These are phyloP conservation scores for Sphaerobolus stellatus DNA, from an alignment of 1,284 basidiomycete species.

Conservation along the genomic window DNA sequence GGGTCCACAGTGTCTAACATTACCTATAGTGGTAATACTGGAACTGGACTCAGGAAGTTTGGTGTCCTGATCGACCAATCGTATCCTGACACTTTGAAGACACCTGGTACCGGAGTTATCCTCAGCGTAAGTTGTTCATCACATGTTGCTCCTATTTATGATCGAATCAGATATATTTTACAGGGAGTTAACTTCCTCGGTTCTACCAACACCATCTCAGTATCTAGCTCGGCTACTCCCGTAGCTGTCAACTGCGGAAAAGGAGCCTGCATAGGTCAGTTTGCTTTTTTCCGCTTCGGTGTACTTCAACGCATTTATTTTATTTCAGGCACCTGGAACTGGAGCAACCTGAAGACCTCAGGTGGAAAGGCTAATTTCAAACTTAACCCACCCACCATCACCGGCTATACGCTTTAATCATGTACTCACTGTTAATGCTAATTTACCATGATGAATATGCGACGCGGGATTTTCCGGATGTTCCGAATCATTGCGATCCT, in stretches of 20 bases:
- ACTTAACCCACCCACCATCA: slow-evolving; percentile 1
- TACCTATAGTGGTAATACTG: slow-evolving; percentile 46
- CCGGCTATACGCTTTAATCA: no score
- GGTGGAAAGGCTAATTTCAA: slow-evolving; percentile 35
- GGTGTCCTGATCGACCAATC: slow-evolving; percentile 44
- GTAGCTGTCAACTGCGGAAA: slow-evolving; percentile 47
- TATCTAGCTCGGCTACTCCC: slow-evolving; percentile 35
- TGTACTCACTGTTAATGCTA: no score
- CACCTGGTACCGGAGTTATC: slow-evolving; percentile 48
- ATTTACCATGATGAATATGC: no score
- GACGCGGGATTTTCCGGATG: no score
- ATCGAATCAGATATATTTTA: background rate
- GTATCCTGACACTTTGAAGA: slow-evolving; percentile 43
- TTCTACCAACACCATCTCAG: slow-evolving; percentile 36
- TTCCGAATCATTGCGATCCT: no score
- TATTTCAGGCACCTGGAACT: slow-evolving; percentile 52
- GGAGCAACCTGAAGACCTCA: slow-evolving; percentile 44
- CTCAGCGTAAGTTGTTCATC: slow-evolving; percentile 29
- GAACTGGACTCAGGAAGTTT: slow-evolving; percentile 37
- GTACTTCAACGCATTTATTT: background rate
- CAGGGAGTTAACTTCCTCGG: slow-evolving; percentile 42
- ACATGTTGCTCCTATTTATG: background rate
- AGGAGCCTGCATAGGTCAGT: slow-evolving; percentile 42
- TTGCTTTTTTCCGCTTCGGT: background rate
- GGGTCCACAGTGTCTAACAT: slow-evolving; percentile 42